phyloP scores from a whole-genome alignment of 805 yeast species.

The Naumovozyma dairenensis region DNA sequence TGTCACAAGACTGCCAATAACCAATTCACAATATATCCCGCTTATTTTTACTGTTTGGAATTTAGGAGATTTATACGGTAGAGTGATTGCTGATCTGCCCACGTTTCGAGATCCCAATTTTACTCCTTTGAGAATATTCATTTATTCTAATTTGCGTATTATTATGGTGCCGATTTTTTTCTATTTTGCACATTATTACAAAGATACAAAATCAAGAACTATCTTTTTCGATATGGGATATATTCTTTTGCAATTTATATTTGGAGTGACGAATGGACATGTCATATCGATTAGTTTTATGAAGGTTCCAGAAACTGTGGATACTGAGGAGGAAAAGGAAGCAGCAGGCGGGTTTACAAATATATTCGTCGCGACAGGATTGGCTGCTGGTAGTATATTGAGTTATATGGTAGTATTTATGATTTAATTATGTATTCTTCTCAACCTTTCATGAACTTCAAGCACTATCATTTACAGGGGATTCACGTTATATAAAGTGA shows the following conservation, averaged over 20 bases:
- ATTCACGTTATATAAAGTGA: too few relatives aligned
- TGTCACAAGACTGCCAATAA: conserved; percentile 28
- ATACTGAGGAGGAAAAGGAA: conserved; percentile 58
- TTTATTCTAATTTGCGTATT: conserved; percentile 47
- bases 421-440: too few relatives aligned
- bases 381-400: conserved; percentile 66
- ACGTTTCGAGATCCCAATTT: conserved; percentile 14
- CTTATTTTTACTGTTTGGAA: conserved; percentile 81
- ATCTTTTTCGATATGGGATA: conserved; percentile 57
- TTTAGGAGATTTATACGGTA: conserved; percentile 73
- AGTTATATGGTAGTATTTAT: conserved; percentile 62
- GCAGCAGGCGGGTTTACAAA: conserved; percentile 94
- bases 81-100: conserved; percentile 48
- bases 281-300: conserved; percentile 71
- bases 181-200: conserved; percentile 36
- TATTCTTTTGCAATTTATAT: conserved; percentile 56
- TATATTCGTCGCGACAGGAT: conserved; percentile 65
- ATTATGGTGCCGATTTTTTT: conserved; percentile 63
- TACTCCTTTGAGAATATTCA: conserved; percentile 32
- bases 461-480: too few relatives aligned
- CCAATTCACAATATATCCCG: conserved; percentile 50
- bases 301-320: conserved; percentile 53
- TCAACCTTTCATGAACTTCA: too few relatives aligned
- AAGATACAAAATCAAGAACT: conserved; percentile 7
- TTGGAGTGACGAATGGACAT: conserved; percentile 87